These are phyloP conservation scores for Arabis alpina DNA, from an alignment of 345 rosid genomes.

Conservation along the genomic window DNA sequence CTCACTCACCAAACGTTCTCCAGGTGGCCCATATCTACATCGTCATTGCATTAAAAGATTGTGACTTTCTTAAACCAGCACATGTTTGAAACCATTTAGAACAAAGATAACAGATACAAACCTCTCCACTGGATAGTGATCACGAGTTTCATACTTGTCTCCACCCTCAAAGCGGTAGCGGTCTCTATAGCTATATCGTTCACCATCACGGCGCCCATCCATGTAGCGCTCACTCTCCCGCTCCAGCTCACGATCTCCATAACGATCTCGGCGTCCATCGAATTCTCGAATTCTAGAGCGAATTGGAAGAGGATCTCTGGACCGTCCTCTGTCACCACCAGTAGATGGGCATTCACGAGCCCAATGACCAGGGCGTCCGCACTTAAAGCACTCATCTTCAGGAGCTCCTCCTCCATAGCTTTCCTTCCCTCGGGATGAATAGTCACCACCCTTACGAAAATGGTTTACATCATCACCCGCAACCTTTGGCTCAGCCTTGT, in stretches of 20 bases:
- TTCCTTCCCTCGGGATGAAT: conserved; percentile 68
- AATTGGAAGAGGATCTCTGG: conserved; percentile 55
- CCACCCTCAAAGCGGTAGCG: conserved; percentile 66
- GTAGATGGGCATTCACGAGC: conserved; percentile 89
- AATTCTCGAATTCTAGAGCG: conserved; percentile 69
- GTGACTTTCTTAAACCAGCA: conserved; percentile 4
- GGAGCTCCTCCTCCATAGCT: conserved; percentile 53
- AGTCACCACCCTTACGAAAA: conserved; percentile 64
- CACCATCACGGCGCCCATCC: conserved; percentile 78
- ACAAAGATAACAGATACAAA: conserved; percentile 28
- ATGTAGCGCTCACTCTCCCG: conserved; percentile 55
- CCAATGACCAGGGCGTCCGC: conserved; percentile 91
- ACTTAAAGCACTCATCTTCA: conserved; percentile 84
- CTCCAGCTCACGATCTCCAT: conserved; percentile 45
- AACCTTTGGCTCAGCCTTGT: conserved; percentile 83
- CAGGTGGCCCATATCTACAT: conserved; percentile 62
- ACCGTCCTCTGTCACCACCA: conserved; percentile 66
- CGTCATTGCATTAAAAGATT: not conserved
- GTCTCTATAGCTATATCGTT: conserved; percentile 62
- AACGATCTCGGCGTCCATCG: conserved; percentile 62
- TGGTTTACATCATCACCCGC: conserved; percentile 65
- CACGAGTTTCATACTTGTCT: conserved; percentile 69
- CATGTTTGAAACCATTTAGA: conserved; percentile 4
- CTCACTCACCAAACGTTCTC: conserved; percentile 64
- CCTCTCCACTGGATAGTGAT: conserved; percentile 73